These are phyloP conservation scores for Verticillium dahliae DNA, from an alignment of 2,329 filamentous ascomycete genomes.

Conservation along the genomic window DNA sequence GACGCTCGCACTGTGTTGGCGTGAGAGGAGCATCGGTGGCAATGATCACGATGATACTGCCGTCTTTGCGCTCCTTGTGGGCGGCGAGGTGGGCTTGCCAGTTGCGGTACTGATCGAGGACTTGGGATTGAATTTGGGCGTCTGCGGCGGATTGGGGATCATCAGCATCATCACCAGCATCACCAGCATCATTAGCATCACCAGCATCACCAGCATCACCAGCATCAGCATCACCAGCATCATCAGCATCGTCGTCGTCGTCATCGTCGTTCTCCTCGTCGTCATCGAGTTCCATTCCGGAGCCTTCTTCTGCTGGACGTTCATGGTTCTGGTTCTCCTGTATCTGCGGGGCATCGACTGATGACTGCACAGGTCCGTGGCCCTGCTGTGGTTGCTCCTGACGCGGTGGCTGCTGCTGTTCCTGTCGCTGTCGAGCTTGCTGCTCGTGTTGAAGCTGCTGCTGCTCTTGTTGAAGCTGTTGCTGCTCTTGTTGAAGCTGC, in stretches of 20 bases:
- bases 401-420: neutral
- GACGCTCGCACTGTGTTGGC: constrained; percentile 46
- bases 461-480: too few species aligned
- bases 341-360: too few species aligned
- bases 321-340: too few species aligned
- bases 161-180: constrained; percentile 13
- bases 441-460: neutral
- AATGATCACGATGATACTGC: constrained; percentile 54
- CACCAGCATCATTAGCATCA: too few species aligned
- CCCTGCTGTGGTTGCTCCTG: neutral
- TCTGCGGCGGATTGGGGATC: constrained; percentile 4
- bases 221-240: too few species aligned
- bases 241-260: too few species aligned
- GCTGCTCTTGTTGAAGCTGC: too few species aligned
- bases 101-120: neutral
- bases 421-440: neutral
- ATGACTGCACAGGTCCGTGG: too few species aligned
- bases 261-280: constrained; percentile 1
- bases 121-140: neutral
- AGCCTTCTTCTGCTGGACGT: neutral
- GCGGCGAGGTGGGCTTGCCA: constrained; percentile 13
- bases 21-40: constrained; percentile 56
- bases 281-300: neutral
- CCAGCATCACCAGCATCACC: too few species aligned
- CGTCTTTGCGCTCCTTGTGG: constrained; percentile 47